phyloP scores from a whole-genome alignment of 1,284 basidiomycete genomes.

The Leccinum olivaceoglutinosum region DNA sequence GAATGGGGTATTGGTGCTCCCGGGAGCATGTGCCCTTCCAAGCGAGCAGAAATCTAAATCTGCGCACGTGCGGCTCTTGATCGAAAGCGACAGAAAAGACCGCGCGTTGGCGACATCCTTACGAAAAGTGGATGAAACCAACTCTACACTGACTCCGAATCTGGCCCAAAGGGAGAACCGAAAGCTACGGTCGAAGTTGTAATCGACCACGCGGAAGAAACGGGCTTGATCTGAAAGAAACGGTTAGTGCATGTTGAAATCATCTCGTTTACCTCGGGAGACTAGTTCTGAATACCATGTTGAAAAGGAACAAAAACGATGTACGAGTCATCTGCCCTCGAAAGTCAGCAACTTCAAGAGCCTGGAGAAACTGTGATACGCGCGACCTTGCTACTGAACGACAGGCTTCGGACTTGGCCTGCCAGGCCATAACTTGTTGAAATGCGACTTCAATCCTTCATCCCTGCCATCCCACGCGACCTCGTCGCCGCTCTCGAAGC shows the following conservation, averaged over 20 bases:
- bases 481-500: constrained; percentile 32
- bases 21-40: constrained; percentile 73
- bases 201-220: too few relatives aligned
- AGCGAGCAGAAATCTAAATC: constrained; percentile 38
- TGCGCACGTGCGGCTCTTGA: constrained; percentile 64
- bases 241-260: too few relatives aligned
- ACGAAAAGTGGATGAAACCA: too few relatives aligned
- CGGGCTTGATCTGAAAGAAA: too few relatives aligned
- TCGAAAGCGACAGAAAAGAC: constrained; percentile 40
- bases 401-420: not conserved
- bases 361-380: not conserved
- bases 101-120: not conserved
- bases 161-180: too few relatives aligned
- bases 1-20: constrained; percentile 80
- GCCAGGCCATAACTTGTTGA: too few relatives aligned
- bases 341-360: not conserved
- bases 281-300: not conserved
- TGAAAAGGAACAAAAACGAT: too few relatives aligned
- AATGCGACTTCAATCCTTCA: constrained; percentile 29
- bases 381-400: not conserved
- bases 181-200: too few relatives aligned
- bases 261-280: too few relatives aligned
- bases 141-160: too few relatives aligned
- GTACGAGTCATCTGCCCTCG: not conserved
- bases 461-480: constrained; percentile 24